A percentile compares a stretch with the other conserved stretches of the same genome.
Conservation (phyloP, 495 filamentous ascomycete genomes). For the Aspergillus hancockii region DNA sequence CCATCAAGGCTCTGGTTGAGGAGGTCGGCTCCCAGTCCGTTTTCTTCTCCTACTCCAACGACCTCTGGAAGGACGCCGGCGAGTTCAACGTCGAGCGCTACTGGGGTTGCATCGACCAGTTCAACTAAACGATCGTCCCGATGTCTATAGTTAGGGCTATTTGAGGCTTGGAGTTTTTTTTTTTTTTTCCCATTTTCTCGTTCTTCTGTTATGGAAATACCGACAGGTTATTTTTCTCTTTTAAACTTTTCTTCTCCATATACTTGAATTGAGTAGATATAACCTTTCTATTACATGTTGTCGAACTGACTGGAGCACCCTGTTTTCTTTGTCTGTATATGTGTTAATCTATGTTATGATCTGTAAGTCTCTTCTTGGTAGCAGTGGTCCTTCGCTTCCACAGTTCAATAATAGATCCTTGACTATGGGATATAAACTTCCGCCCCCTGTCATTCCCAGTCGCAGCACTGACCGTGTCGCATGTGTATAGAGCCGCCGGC, state of each 20-base stretch:
- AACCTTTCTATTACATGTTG: conserved; percentile 36
- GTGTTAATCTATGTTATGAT: conserved; percentile 26
- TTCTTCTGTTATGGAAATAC: background rate
- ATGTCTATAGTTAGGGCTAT: conserved; percentile 20
- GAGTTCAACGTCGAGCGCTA: conserved; percentile 72
- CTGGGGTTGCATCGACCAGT: conserved; percentile 68
- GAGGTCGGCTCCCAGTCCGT: conserved; percentile 59
- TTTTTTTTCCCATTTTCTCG: conserved; percentile 5
- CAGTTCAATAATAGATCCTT: too few relatives aligned
- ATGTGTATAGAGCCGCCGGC: too few relatives aligned
- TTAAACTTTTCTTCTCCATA: conserved; percentile 22
- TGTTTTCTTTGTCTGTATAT: conserved; percentile 36
- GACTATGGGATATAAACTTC: too few relatives aligned
- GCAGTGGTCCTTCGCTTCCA: background rate
- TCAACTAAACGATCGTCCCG: conserved; percentile 36
- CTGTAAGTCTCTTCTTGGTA: background rate
- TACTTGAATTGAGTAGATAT: conserved; percentile 42
- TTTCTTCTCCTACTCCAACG: conserved; percentile 80
- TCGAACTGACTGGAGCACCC: conserved; percentile 36
- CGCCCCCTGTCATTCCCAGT: too few relatives aligned
- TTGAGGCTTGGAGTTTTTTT: conserved; percentile 25
- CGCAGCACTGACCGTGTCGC: too few relatives aligned
- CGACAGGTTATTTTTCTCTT: conserved; percentile 28
- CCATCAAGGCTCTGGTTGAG: conserved; percentile 64
- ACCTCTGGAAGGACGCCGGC: conserved; percentile 78